Conservation (phyloP, 805 yeast species). For the Vanderwaltozyma tropicalis region DNA sequence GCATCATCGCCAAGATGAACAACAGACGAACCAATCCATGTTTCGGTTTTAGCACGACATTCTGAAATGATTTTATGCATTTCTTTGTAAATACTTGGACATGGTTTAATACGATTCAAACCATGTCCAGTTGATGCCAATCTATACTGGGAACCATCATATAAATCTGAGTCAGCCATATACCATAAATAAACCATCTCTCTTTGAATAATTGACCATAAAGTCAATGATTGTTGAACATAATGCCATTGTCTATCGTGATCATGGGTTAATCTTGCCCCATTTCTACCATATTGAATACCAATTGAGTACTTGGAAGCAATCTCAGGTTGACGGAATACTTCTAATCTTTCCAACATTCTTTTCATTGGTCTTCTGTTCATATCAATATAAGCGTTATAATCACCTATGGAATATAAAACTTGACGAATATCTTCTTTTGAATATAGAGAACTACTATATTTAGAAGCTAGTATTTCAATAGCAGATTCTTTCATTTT, state of each 20-base stretch:
- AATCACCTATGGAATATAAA: conserved; percentile 69
- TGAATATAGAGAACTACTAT: conserved; percentile 33
- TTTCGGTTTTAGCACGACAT: conserved; percentile 50
- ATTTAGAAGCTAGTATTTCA: conserved; percentile 44
- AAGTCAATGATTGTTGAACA: conserved; percentile 60
- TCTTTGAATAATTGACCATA: conserved; percentile 71
- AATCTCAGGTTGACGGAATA: conserved; percentile 37
- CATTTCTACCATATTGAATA: conserved; percentile 54
- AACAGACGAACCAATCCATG: conserved; percentile 74
- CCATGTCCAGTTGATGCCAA: conserved; percentile 75
- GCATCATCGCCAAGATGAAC: conserved; percentile 77
- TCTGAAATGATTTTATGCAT: conserved; percentile 62
- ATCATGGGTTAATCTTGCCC: conserved; percentile 63
- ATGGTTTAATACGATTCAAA: conserved; percentile 61
- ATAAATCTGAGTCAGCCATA: conserved; percentile 62
- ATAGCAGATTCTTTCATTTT: conserved; percentile 60
- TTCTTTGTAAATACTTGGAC: conserved; percentile 57
- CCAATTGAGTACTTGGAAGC: conserved; percentile 41
- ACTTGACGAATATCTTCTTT: conserved; percentile 63
- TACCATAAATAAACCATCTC: conserved; percentile 74
- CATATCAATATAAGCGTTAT: conserved; percentile 58
- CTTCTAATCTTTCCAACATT: conserved; percentile 44
- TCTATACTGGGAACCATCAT: conserved; percentile 44
- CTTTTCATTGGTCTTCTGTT: conserved; percentile 58
- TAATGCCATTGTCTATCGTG: conserved; percentile 66